These are phyloP conservation scores for Tulasnella sp. DNA, from an alignment of 768 basidiomycete species.

Conservation along the genomic window DNA sequence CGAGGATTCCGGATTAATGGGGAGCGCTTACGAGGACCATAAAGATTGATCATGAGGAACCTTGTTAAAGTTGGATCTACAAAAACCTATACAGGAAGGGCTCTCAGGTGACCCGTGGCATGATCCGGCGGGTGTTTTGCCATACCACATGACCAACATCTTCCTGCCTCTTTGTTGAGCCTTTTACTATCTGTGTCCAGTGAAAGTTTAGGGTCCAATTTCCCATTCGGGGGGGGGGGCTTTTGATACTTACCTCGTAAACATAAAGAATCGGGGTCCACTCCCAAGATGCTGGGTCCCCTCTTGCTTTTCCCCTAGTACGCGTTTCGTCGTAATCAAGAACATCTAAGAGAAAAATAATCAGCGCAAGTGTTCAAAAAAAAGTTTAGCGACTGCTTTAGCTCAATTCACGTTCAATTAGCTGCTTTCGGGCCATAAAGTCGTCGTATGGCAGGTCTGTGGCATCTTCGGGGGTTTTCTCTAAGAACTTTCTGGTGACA, in stretches of 20 bases:
- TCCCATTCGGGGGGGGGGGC: not conserved
- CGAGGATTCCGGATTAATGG: not conserved
- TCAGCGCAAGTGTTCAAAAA: not conserved
- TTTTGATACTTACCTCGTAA: not conserved
- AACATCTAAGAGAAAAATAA: not conserved
- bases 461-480: constrained; percentile 4
- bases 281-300: not conserved
- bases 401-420: not conserved
- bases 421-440: not conserved
- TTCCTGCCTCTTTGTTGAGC: constrained; percentile 4
- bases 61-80: constrained; percentile 1
- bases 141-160: not conserved
- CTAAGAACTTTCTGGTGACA: constrained; percentile 1
- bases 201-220: not conserved
- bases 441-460: constrained; percentile 5
- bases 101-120: not conserved
- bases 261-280: constrained; percentile 14
- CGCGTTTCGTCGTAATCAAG: not conserved
- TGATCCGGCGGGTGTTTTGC: not conserved
- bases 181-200: not conserved
- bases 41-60: constrained; percentile 4
- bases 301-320: not conserved
- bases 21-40: not conserved
- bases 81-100: not conserved
- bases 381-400: too few species aligned